phyloP scores from a whole-genome alignment of 1,284 basidiomycete genomes.

The Mycena citricolor region DNA sequence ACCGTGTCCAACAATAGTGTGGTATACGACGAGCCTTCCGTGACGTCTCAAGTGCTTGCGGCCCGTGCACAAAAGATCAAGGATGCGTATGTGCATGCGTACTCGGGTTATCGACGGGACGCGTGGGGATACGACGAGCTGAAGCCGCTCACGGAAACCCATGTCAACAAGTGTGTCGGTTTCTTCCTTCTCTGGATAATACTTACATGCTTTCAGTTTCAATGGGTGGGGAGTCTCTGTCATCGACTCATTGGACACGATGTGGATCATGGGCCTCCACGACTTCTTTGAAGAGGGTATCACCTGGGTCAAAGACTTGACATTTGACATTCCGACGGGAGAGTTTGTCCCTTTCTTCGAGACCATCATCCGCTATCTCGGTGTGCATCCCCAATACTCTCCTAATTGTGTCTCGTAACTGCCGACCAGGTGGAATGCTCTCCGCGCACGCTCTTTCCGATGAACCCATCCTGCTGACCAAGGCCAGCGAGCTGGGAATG shows the following conservation, averaged over 20 bases:
- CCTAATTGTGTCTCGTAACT: no score
- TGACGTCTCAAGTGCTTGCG: no score
- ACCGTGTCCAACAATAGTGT: no score
- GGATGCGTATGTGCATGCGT: constrained; percentile 21
- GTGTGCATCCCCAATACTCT: no score
- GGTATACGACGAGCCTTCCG: no score
- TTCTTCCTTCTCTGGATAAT: background rate
- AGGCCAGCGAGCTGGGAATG: constrained; percentile 55
- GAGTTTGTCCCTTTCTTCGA: constrained; percentile 66
- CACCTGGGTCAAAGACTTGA: constrained; percentile 25
- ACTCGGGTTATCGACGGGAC: constrained; percentile 17
- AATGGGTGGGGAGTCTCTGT: constrained; percentile 66
- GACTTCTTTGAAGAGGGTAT: constrained; percentile 61
- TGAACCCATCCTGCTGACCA: constrained; percentile 51
- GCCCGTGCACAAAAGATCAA: constrained; percentile 11
- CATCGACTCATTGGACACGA: constrained; percentile 74
- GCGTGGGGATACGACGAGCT: constrained; percentile 22
- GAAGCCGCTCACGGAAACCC: constrained; percentile 12
- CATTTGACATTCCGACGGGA: constrained; percentile 19
- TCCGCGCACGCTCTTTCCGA: constrained; percentile 73
- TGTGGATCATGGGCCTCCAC: constrained; percentile 54
- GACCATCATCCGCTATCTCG: constrained; percentile 77
- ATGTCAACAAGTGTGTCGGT: constrained; percentile 17
- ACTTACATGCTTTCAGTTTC: constrained; percentile 20
- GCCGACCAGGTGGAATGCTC: constrained; percentile 66